Conservation (phyloP, 1,284 basidiomycete species). For the Tylopilus sp. region DNA sequence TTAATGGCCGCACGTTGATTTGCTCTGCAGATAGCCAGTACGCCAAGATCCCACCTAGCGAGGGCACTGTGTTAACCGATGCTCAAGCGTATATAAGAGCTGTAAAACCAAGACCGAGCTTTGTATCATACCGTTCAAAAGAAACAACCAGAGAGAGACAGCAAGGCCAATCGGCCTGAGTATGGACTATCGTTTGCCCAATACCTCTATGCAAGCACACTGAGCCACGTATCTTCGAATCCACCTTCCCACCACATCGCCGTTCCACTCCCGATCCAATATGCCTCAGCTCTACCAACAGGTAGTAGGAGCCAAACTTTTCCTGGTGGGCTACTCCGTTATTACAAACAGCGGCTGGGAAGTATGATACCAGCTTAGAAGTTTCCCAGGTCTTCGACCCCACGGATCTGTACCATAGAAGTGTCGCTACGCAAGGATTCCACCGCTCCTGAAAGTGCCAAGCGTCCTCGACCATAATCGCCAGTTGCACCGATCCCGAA, state of each 20-base stretch:
- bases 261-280: slow-evolving; percentile 5
- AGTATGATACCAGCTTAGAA: slow-evolving; percentile 1
- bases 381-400: slow-evolving; percentile 8
- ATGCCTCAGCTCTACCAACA: not conserved
- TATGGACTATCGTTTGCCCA: slow-evolving; percentile 27
- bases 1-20: slow-evolving; percentile 6
- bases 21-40: not conserved
- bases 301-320: not conserved
- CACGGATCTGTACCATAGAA: slow-evolving; percentile 20
- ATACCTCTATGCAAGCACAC: slow-evolving; percentile 31
- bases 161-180: not conserved
- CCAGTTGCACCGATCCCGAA: not conserved
- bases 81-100: slow-evolving; percentile 23
- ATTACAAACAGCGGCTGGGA: not conserved
- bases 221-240: slow-evolving; percentile 6
- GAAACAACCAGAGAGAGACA: slow-evolving; percentile 9
- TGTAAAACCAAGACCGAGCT: slow-evolving; percentile 4
- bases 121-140: slow-evolving; percentile 27
- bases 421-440: slow-evolving; percentile 8
- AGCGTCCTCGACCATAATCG: not conserved
- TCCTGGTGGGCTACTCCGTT: not conserved
- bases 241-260: slow-evolving; percentile 1
- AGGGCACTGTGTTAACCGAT: slow-evolving; percentile 13
- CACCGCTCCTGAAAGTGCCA: not conserved
- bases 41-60: not conserved